phyloP scores from a whole-genome alignment of 1,284 basidiomycete species.

The Cutaneotrichosporon spelunceum region DNA sequence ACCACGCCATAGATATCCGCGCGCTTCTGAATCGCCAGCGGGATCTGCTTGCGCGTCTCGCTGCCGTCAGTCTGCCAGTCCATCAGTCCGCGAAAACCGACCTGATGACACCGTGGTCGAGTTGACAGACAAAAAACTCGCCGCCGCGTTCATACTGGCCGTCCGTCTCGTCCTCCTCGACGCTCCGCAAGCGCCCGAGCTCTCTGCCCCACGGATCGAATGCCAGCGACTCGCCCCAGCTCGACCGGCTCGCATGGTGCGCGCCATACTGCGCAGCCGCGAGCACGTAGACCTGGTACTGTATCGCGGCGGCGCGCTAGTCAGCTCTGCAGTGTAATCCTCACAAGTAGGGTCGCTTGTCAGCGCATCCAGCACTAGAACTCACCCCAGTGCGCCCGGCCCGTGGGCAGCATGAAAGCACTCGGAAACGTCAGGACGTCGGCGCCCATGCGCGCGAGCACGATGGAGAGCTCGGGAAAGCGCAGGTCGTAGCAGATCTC shows the following conservation, averaged over 20 bases:
- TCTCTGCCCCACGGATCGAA: slow-evolving; percentile 43
- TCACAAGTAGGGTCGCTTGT: slow-evolving; percentile 31
- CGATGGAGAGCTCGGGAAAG: slow-evolving; percentile 54
- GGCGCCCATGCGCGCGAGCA: slow-evolving; percentile 52
- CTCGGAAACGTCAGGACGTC: slow-evolving; percentile 55
- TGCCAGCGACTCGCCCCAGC: slow-evolving; percentile 45
- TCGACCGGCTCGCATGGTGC: slow-evolving; percentile 34
- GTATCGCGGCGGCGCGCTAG: slow-evolving; percentile 40
- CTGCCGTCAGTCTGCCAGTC: slow-evolving; percentile 18
- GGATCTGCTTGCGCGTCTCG: slow-evolving; percentile 40
- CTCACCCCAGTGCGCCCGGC: slow-evolving; percentile 49
- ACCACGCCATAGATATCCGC: slow-evolving; percentile 37
- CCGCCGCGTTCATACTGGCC: slow-evolving; percentile 30
- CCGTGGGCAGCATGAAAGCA: slow-evolving; percentile 55
- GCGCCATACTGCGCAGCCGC: slow-evolving; percentile 45
- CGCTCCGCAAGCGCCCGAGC: slow-evolving; percentile 36
- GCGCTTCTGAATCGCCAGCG: slow-evolving; percentile 44
- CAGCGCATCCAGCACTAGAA: neutral
- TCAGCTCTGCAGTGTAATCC: slow-evolving; percentile 4
- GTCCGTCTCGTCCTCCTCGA: slow-evolving; percentile 32
- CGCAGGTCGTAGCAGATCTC: slow-evolving; percentile 58
- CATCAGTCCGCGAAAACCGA: slow-evolving; percentile 29
- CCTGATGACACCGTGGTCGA: slow-evolving; percentile 29
- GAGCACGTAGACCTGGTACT: slow-evolving; percentile 46
- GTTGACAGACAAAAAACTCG: slow-evolving; percentile 40